Base-by-base conservation (phyloP, 495 filamentous ascomycete genomes). In the Platismatia glauca region DNA sequence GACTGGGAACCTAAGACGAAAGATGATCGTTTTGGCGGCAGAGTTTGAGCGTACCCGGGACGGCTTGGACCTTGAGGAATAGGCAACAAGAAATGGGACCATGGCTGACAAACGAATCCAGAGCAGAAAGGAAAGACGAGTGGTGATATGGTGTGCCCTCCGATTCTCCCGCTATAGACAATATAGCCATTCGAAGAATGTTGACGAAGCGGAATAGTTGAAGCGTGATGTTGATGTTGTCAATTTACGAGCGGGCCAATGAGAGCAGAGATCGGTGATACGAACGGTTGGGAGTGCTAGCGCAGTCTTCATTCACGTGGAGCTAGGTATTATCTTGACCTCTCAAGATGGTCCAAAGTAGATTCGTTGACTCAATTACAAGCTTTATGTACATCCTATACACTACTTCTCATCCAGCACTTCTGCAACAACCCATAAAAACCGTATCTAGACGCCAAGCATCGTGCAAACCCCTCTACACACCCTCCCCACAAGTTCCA, bases 401-500 rank as follows among this genome's bases (percentile, higher is more conserved):
- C 22, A 24, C 7, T 13, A 24, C 13, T 27, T 9, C 22, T 3
- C 11, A 13, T 48, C n/a, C 44, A 27, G 22, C 44, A 48, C 13
- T 6, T 44, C n/a, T 44, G n/a, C n/a, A 3, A 22, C n/a, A 8
- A 22, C 8, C 43, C 43, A 8, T 27, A 16, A 27, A 8, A 0
- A 27, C 22, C 9, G 9, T 16, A 9, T 18, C 39, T 9, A 55
- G 8, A 53, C n/a, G 0, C 46, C 33, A 61, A 20, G 7, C 33
- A 39, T n/a, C 41, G 18, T 18, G 22, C 38, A 34, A 37, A 59
- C 18, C 41, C n/a, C 50, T 24, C 61, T 60, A 64, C 29, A 62
- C 55, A 38, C 48, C 63, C 56, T 64, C 55, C 46, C 73, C 74
- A 72, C 82, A 86, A 18, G 69, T 74, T 46, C 74, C 76, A 69